These are phyloP conservation scores for Madurella mycetomatis DNA, from an alignment of 2,329 filamentous ascomycete genomes.

Conservation along the genomic window DNA sequence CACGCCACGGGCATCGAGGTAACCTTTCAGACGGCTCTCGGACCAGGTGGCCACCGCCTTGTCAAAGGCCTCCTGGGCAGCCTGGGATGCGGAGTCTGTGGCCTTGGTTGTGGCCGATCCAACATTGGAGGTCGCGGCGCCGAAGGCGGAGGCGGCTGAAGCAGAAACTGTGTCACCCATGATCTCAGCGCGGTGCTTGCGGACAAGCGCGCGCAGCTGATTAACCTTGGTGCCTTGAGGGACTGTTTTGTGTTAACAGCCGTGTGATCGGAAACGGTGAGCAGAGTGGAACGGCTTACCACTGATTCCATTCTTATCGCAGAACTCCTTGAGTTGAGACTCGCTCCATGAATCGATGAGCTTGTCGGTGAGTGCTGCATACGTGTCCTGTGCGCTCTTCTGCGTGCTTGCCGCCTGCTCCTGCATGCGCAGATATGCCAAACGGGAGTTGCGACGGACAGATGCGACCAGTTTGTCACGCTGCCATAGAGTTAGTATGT, in stretches of 20 bases:
- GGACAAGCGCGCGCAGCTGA: constrained; percentile 82
- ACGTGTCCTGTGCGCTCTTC: constrained; percentile 63
- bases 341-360: constrained; percentile 90
- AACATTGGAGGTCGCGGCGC: constrained; percentile 69
- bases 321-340: constrained; percentile 82
- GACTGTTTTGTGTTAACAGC: constrained; percentile 47
- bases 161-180: constrained; percentile 59
- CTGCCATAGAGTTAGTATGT: constrained; percentile 28
- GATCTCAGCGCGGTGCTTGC: constrained; percentile 75
- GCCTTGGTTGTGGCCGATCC: constrained; percentile 73
- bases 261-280: neutral
- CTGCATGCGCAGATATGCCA: constrained; percentile 67
- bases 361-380: constrained; percentile 72
- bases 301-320: constrained; percentile 78
- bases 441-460: constrained; percentile 84
- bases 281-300: constrained; percentile 28
- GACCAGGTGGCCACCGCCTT: constrained; percentile 61
- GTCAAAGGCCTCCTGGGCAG: constrained; percentile 64
- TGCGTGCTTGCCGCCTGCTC: constrained; percentile 57
- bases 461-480: constrained; percentile 85
- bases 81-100: constrained; percentile 62
- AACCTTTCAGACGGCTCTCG: constrained; percentile 71
- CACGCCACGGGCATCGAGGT: constrained; percentile 70
- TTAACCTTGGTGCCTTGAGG: constrained; percentile 89
- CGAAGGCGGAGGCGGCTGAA: constrained; percentile 57